A percentile compares a stretch with the other conserved stretches of the same genome.
Evolutionary conservation across 2,329 filamentous ascomycete genomes (phyloP).

Genomic region (Ascochyta lentis): DNA sequence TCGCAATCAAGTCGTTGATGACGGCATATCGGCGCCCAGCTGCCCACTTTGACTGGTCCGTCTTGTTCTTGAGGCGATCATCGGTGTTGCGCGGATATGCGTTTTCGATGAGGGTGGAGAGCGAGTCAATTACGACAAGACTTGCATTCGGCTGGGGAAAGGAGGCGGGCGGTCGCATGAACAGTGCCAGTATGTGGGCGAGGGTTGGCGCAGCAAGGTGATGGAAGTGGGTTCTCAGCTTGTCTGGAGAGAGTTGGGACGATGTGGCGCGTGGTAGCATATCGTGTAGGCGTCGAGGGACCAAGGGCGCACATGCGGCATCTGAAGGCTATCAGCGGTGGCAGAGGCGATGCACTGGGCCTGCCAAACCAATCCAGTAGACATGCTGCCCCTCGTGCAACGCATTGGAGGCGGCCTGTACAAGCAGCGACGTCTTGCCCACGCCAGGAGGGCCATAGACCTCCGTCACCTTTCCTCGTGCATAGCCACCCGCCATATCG

Average conservation of each 20-base stretch:
- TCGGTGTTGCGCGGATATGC: conserved; percentile 70
- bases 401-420: conserved; percentile 72
- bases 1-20: conserved; percentile 67
- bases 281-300: conserved; percentile 55
- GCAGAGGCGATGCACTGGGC: background rate
- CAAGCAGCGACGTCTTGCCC: conserved; percentile 82
- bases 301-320: conserved; percentile 60
- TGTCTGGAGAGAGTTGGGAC: conserved; percentile 29
- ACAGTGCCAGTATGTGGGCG: conserved; percentile 72
- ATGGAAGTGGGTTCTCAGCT: conserved; percentile 62
- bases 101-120: conserved; percentile 77
- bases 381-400: conserved; percentile 68
- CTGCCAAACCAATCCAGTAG: conserved; percentile 76
- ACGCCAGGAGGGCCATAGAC: conserved; percentile 85
- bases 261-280: conserved; percentile 47
- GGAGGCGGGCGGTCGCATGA: conserved; percentile 68
- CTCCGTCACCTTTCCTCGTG: conserved; percentile 80
- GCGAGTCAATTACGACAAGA: conserved; percentile 77
- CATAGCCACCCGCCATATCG: conserved; percentile 61
- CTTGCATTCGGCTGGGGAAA: conserved; percentile 69
- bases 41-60: conserved; percentile 57
- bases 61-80: conserved; percentile 52
- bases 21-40: conserved; percentile 63
- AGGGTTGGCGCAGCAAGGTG: conserved; percentile 68
- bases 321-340: conserved; percentile 42